These are phyloP conservation scores for Boletellus ananas DNA, from an alignment of 768 basidiomycete genomes.

Conservation along the genomic window DNA sequence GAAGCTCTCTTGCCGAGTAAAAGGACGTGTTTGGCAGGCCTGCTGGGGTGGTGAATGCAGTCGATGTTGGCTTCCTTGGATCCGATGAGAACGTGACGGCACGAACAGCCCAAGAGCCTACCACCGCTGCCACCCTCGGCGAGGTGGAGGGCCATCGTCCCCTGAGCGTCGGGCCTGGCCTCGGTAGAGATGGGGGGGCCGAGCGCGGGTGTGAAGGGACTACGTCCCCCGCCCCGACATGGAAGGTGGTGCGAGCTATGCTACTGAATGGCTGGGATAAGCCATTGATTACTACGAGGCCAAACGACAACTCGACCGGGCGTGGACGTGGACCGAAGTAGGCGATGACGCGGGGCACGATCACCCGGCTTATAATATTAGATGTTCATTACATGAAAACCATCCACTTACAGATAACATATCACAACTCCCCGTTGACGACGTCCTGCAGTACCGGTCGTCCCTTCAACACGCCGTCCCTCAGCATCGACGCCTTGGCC, in stretches of 20 bases:
- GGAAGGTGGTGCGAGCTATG: no score
- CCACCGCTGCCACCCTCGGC: conserved; percentile 30
- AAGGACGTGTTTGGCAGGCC: conserved; percentile 30
- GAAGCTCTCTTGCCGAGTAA: conserved; percentile 30
- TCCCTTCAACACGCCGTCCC: conserved; percentile 47
- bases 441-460: conserved; percentile 62
- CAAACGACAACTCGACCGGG: no score
- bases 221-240: no score
- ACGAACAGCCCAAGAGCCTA: conserved; percentile 26
- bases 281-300: no score
- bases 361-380: no score
- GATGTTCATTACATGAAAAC: no score
- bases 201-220: conserved; percentile 33
- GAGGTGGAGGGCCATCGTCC: conserved; percentile 26
- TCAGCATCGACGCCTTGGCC: conserved; percentile 30
- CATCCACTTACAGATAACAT: no score
- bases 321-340: no score
- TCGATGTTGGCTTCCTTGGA: conserved; percentile 26
- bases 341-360: no score
- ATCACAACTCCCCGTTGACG: conserved; percentile 39
- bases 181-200: conserved; percentile 34
- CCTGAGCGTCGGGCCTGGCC: conserved; percentile 30
- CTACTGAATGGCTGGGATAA: no score
- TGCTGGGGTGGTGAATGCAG: conserved; percentile 24
- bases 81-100: conserved; percentile 29